A percentile compares a stretch with the other conserved stretches of the same genome.
Evolutionary conservation across 2,329 filamentous ascomycete species (phyloP).

Genomic region (Diatrype stigma): DNA sequence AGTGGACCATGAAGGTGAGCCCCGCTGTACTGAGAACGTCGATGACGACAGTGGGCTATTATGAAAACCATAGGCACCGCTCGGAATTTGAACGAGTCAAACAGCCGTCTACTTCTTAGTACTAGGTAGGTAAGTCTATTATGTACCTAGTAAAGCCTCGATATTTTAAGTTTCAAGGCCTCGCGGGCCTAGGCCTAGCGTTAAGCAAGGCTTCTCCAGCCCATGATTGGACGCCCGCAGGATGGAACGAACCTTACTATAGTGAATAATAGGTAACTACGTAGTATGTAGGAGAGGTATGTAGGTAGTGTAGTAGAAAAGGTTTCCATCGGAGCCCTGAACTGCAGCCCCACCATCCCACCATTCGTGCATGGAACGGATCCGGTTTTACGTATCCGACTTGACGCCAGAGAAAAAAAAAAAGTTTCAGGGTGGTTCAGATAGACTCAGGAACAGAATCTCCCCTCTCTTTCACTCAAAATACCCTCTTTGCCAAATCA

Average conservation of each 20-base stretch:
- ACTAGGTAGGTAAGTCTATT: too few species aligned
- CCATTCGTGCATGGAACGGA: background rate
- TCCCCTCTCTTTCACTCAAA: background rate
- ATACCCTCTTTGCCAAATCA: background rate
- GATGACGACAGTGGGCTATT: too few species aligned
- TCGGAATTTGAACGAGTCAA: too few species aligned
- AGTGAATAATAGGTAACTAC: too few species aligned
- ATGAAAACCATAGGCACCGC: too few species aligned
- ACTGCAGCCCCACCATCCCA: background rate
- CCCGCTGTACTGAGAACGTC: too few species aligned
- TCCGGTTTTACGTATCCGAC: background rate
- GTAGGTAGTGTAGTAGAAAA: background rate
- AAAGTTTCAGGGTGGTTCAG: background rate
- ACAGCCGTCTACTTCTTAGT: too few species aligned
- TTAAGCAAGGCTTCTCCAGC: background rate
- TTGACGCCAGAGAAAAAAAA: constrained; percentile 1
- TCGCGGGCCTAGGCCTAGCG: background rate
- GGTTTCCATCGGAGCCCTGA: background rate
- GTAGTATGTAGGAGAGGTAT: too few species aligned
- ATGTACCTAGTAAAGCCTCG: background rate
- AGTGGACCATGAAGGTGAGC: too few species aligned
- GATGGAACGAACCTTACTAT: background rate
- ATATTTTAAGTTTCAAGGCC: background rate
- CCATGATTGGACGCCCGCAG: background rate
- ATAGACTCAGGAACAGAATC: background rate